Evolutionary conservation across 1,139 yeast species (phyloP), one percentile per base, ranked within the genome.

Genomic region (Dujonia santamariae): DNA sequence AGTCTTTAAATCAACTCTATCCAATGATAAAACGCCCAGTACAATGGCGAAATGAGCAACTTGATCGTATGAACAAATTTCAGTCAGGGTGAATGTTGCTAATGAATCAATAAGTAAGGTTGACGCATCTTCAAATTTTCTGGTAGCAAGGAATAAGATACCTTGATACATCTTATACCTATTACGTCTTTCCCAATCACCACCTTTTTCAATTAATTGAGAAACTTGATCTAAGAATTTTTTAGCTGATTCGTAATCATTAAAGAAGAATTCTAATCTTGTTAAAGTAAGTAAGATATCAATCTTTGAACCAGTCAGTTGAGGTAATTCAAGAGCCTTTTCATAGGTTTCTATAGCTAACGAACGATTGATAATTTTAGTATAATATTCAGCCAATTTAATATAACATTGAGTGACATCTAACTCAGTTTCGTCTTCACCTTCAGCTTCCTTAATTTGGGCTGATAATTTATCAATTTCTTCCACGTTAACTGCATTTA

Each of bases 121-220:
- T 3, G 97, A 79, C 1, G 88, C 96, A 47, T 86, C 95, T 21
- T 67, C 66, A 52, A 94, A 94, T 51, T 87, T 80, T 51, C 99
- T 78, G 19, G 92, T 81, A 12, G 96, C 85, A 72, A 92, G 65
- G 34, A 78, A 68, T 57, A 86, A 86, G 36, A 92, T 73, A 16
- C 98, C 98, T 43, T 77, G 65, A 62, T 92, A 94, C 6, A 97
- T 87, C 65, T 94, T 92, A 68, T 78, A 87, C 48, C 96, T 72
- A 64, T 94, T 92, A 54, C 96, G 80, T 59, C 98, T 85, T 63
- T 94, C 98, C 98, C 99, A 92, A 58, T 92, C 99, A 40, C 98
- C 98, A 35, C 98, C 98, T 52, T 87, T 84, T 51, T 92, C 98
- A 51, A 92, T 87, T 54, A 86, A 67, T 28, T 66, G 56, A 52